phyloP scores from a whole-genome alignment of 768 basidiomycete genomes.

The Coprinopsis cinerea region DNA sequence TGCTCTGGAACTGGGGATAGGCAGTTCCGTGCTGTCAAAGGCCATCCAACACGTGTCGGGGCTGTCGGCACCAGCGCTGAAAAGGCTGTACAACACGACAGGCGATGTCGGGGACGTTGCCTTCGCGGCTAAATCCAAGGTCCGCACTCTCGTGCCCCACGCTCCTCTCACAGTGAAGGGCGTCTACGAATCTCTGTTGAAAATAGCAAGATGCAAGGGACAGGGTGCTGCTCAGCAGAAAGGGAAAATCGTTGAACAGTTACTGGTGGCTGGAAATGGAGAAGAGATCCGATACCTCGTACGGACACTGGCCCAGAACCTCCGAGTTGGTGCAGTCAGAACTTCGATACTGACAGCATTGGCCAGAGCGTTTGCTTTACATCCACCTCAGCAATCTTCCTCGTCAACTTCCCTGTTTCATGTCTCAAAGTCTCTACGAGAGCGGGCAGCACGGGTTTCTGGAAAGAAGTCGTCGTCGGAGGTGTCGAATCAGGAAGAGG shows the following conservation, averaged over 20 bases:
- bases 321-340: constrained; percentile 85
- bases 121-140: constrained; percentile 70
- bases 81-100: constrained; percentile 58
- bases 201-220: constrained; percentile 65
- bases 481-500: constrained; percentile 27
- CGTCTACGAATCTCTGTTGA: constrained; percentile 64
- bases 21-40: constrained; percentile 59
- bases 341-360: constrained; percentile 77
- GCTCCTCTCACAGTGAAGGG: constrained; percentile 55
- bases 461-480: constrained; percentile 18
- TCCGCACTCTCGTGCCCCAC: constrained; percentile 70
- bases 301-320: constrained; percentile 64
- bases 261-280: constrained; percentile 79
- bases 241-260: constrained; percentile 69
- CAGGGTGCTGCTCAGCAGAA: constrained; percentile 72
- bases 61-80: constrained; percentile 49
- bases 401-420: constrained; percentile 3
- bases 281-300: constrained; percentile 86
- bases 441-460: constrained; percentile 17
- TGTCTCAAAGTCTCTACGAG: constrained; percentile 22
- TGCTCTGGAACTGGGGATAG: constrained; percentile 64
- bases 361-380: constrained; percentile 68
- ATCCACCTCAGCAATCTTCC: constrained; percentile 25
- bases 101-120: constrained; percentile 91
- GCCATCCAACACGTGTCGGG: constrained; percentile 73